Evolutionary conservation across 805 yeast genomes (phyloP), one percentile per base, ranked within the genome.

Genomic region (Soucietia sequanensis): DNA sequence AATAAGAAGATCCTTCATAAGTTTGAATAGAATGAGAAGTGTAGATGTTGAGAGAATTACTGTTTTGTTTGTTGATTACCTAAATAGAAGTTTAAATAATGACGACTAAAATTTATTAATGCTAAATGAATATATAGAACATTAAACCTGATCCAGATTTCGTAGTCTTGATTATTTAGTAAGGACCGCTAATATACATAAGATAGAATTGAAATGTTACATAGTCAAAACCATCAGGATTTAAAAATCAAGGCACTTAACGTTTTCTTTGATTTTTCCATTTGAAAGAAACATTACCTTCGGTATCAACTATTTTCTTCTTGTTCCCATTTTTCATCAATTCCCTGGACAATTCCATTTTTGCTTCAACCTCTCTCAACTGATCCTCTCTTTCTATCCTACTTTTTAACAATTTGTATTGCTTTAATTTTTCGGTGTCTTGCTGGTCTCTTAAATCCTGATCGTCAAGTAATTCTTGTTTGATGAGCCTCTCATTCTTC

Each of bases 241-340:
- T n/a, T n/a, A n/a, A n/a, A n/a, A n/a, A n/a, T n/a, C n/a, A n/a
- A n/a, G n/a, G n/a, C n/a, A 11, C 5, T 48, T 48, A 75, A 42
- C 70, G 56, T 61, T 84, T 85, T 56, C 95, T 75, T 53, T 78
- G 79, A 47, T 76, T 83, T 56, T 82, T 86, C 95, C 97, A 91
- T 64, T 87, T 87, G 65, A 76, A 93, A 2, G 73, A 69, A 0
- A 76, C 75, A 37, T 75, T 74, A 4, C 98, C 98, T 22, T 77
- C 72, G 11, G 72, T 65, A 37, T 73, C 83, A 3, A 73, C 68
- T 4, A 83, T 58, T 66, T 89, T 89, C 73, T 82, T 84, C 64
- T 85, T 86, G 41, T 80, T 78, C 0, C 98, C 98, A 46, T 81
- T 84, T 58, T 87, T 87, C 95, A 91, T 88, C 36, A 89, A 72